Percentiles rank a stretch among this genome's conserved stretches.
Conservation (phyloP, 306 rosid genomes). For the Oxytropis ochrocephala region DNA sequence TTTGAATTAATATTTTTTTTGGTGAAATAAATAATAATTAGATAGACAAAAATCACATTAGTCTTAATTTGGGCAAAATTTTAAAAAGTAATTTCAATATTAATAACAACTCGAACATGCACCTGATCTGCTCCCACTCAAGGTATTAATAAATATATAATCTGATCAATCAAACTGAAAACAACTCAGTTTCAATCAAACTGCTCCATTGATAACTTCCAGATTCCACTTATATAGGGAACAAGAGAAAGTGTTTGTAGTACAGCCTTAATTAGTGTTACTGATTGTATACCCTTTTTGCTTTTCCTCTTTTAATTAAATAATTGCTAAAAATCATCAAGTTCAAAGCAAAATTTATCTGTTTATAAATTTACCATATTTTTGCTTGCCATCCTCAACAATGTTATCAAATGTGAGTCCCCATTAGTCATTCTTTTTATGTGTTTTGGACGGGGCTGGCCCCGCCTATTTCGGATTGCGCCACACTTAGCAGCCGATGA, state of each 20-base stretch:
- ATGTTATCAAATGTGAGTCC: not conserved
- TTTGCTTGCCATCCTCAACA: not conserved
- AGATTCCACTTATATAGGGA: not conserved
- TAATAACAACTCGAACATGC: too few species aligned
- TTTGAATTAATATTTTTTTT: too few species aligned
- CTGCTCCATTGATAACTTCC: not conserved
- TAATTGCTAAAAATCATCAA: too few species aligned
- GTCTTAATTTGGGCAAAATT: too few species aligned
- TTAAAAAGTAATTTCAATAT: too few species aligned
- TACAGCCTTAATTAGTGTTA: not conserved
- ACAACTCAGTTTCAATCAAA: not conserved
- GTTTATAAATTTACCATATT: not conserved
- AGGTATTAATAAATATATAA: not conserved
- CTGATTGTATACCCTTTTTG: not conserved
- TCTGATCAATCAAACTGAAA: not conserved
- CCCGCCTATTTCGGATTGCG: too few species aligned
- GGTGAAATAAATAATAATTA: too few species aligned
- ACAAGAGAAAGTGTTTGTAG: not conserved
- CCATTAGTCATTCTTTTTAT: constrained; percentile 16
- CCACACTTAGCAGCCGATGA: too few species aligned
- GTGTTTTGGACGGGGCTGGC: not conserved
- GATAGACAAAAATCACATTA: too few species aligned
- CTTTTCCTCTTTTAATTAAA: too few species aligned
- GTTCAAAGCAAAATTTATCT: not conserved
- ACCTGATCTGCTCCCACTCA: too few species aligned